Percentiles rank a stretch among this genome's conserved stretches.
Conservation (phyloP, 352 stramenopile species). For the Globisporangium viniferum region DNA sequence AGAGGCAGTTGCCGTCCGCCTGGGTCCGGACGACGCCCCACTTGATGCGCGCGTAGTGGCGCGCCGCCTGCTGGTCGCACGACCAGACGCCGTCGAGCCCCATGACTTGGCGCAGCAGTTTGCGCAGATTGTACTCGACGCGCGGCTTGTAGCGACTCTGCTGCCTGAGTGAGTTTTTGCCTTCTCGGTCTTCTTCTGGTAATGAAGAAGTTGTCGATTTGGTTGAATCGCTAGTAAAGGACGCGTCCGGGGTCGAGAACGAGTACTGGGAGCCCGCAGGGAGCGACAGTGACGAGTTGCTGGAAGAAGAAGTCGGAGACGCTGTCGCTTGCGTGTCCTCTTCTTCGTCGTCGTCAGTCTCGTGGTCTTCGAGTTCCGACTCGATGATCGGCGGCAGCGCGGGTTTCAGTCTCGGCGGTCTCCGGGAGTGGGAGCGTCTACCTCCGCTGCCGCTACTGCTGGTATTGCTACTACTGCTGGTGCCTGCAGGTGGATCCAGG, state of each 20-base stretch:
- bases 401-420: neutral
- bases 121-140: constrained; percentile 20
- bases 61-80: constrained; percentile 35
- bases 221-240: neutral
- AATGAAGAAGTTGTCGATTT: neutral
- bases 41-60: constrained; percentile 31
- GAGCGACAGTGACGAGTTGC: neutral
- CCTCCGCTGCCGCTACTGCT: neutral
- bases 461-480: neutral
- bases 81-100: constrained; percentile 25
- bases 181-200: neutral
- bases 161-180: neutral
- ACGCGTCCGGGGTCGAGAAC: neutral
- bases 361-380: constrained; percentile 15
- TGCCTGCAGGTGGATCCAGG: neutral
- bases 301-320: constrained; percentile 12
- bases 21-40: constrained; percentile 29
- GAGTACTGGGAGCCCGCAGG: neutral
- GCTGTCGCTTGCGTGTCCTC: neutral
- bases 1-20: constrained; percentile 55
- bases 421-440: neutral
- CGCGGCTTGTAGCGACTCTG: constrained; percentile 8
- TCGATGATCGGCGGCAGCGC: constrained; percentile 12
- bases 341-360: constrained; percentile 10
- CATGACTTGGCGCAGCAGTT: constrained; percentile 20